Percentiles rank a stretch among this genome's conserved stretches.
Evolutionary conservation across 2,329 filamentous ascomycete species (phyloP).

Genomic region (Alternaria tenuissima): DNA sequence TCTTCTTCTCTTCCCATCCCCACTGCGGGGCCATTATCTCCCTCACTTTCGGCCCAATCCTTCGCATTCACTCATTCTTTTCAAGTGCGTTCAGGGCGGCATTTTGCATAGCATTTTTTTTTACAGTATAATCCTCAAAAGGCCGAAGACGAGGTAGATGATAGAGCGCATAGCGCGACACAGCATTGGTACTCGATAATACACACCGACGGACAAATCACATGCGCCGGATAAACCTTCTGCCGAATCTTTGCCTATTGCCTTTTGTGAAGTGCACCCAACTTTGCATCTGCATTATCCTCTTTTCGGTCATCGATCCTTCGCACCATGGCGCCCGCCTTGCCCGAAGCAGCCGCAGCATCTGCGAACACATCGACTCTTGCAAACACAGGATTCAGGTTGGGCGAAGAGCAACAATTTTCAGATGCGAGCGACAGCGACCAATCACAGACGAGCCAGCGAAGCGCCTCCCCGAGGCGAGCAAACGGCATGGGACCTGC

Average conservation of each 20-base stretch:
- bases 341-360: conserved; percentile 3
- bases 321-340: conserved; percentile 19
- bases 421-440: conserved; percentile 33
- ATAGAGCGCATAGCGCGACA: conserved; percentile 31
- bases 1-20: conserved; percentile 19
- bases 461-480: conserved; percentile 25
- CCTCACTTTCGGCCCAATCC: conserved; percentile 18
- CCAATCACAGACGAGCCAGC: conserved; percentile 35
- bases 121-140: conserved; percentile 24
- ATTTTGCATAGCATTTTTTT: conserved; percentile 31
- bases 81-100: conserved; percentile 20
- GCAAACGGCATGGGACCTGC: conserved; percentile 20
- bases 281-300: conserved; percentile 9
- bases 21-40: conserved; percentile 12
- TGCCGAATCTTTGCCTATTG: conserved; percentile 23
- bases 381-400: conserved; percentile 22
- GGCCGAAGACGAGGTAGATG: conserved; percentile 31
- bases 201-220: conserved; percentile 31
- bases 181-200: conserved; percentile 24
- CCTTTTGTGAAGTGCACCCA: conserved; percentile 17
- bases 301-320: conserved; percentile 5
- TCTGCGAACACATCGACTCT: not conserved
- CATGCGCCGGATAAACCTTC: conserved; percentile 29
- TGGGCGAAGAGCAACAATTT: conserved; percentile 16
- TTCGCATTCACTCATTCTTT: conserved; percentile 22